phyloP scores from a whole-genome alignment of 2,329 filamentous ascomycete species.

The Bretziella fagacearum region DNA sequence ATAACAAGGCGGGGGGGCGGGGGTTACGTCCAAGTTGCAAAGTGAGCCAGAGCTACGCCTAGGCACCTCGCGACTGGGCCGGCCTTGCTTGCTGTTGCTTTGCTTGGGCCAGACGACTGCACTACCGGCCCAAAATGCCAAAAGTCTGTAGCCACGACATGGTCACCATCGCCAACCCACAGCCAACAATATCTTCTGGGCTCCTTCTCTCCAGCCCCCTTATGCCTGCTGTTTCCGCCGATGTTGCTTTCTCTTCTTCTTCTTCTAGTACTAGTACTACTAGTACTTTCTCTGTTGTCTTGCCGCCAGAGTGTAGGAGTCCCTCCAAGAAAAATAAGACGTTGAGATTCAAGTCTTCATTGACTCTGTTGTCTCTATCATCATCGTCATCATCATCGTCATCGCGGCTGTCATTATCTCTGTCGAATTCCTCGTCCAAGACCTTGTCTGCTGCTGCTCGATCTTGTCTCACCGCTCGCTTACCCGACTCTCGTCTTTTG shows the following conservation, averaged over 20 bases:
- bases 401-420: not conserved
- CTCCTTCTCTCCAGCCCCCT: slow-evolving; percentile 13
- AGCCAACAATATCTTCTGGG: slow-evolving; percentile 6
- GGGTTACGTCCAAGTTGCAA: too few species aligned
- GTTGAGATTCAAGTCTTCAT: not conserved
- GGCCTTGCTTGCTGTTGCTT: too few species aligned
- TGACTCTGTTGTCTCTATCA: not conserved
- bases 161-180: slow-evolving; percentile 7
- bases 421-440: not conserved
- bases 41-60: too few species aligned
- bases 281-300: not conserved
- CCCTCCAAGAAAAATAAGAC: not conserved
- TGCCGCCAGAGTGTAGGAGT: not conserved
- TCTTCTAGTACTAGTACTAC: not conserved
- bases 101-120: too few species aligned
- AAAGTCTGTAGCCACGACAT: not conserved
- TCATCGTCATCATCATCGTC: slow-evolving; percentile 3
- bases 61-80: too few species aligned
- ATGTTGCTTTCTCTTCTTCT: slow-evolving; percentile 1
- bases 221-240: slow-evolving; percentile 9
- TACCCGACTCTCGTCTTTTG: slow-evolving; percentile 4
- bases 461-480: not conserved
- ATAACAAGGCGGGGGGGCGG: too few species aligned
- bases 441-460: not conserved
- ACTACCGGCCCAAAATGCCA: too few species aligned